Conservation (phyloP, 2,329 filamentous ascomycete species). For the Pseudocercospora musae region DNA sequence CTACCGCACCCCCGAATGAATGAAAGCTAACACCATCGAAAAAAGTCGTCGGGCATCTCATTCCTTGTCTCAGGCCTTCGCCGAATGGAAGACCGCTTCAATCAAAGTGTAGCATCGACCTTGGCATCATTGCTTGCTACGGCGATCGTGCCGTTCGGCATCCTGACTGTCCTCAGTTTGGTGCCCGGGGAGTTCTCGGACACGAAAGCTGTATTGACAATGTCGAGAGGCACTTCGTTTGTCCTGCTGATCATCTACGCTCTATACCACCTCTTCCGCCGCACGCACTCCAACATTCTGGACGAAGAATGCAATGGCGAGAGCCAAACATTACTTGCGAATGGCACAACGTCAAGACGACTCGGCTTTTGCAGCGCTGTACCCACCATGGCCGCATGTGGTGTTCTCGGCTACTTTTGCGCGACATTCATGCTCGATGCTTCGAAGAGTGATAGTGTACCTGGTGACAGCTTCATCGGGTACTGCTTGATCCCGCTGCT, state of each 20-base stretch:
- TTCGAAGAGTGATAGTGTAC: not conserved
- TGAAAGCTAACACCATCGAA: not conserved
- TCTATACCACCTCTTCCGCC: not conserved
- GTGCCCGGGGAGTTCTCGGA: not conserved
- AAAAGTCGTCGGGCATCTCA: not conserved
- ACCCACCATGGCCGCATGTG: not conserved
- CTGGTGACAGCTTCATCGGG: conserved; percentile 1
- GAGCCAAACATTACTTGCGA: conserved; percentile 1
- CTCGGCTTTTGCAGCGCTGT: not conserved
- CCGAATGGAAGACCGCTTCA: not conserved
- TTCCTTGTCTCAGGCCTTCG: not conserved
- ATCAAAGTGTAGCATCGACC: not conserved
- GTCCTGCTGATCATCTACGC: conserved; percentile 1
- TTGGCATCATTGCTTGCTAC: not conserved
- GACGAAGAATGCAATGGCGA: conserved; percentile 3
- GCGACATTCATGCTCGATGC: not conserved
- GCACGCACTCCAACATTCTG: not conserved
- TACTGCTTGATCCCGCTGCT: conserved; percentile 3
- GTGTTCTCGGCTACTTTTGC: not conserved
- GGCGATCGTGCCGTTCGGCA: not conserved
- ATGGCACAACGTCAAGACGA: not conserved
- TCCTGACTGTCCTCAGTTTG: not conserved
- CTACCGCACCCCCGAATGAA: too few species aligned
- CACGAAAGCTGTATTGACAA: not conserved
- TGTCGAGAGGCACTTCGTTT: not conserved